These are phyloP conservation scores for Tetraselmis chui DNA, from an alignment of 139 green algal genomes.

Conservation along the genomic window DNA sequence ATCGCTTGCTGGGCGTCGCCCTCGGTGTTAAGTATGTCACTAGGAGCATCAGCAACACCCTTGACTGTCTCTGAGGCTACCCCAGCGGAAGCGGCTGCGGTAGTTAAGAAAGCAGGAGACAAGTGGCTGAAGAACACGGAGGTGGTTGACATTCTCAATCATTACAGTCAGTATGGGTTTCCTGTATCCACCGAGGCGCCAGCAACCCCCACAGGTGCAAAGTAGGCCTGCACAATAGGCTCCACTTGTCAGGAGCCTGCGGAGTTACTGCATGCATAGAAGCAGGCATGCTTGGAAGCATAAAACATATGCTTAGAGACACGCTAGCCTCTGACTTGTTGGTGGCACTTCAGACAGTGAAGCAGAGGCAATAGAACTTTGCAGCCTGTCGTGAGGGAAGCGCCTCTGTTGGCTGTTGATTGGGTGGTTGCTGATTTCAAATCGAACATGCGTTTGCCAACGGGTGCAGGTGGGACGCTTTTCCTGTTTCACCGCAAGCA, in stretches of 20 bases:
- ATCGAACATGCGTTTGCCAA: too few species aligned
- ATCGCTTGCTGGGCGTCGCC: too few species aligned
- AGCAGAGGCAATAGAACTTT: not conserved
- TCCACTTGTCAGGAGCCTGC: too few species aligned
- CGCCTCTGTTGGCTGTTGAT: not conserved
- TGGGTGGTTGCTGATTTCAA: not conserved
- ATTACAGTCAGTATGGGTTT: conserved; percentile 19
- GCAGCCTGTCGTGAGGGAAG: not conserved
- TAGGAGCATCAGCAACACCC: not conserved
- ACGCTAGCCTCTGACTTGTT: too few species aligned
- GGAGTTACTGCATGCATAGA: too few species aligned
- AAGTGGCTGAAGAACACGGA: conserved; percentile 44
- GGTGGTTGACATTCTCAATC: conserved; percentile 28
- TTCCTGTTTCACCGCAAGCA: conserved; percentile 58
- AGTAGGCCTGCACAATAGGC: too few species aligned
- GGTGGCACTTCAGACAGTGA: not conserved
- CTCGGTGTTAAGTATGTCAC: too few species aligned
- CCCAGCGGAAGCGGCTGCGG: not conserved
- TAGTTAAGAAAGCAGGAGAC: conserved; percentile 1
- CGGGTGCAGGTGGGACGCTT: conserved; percentile 48
- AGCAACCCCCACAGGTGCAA: conserved; percentile 29
- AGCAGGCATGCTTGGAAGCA: too few species aligned
- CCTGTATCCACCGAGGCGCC: conserved; percentile 19
- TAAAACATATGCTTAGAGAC: too few species aligned
- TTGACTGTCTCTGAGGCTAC: not conserved